These are phyloP conservation scores for Omphalea diandra DNA, from an alignment of 441 rosid species.

Conservation along the genomic window DNA sequence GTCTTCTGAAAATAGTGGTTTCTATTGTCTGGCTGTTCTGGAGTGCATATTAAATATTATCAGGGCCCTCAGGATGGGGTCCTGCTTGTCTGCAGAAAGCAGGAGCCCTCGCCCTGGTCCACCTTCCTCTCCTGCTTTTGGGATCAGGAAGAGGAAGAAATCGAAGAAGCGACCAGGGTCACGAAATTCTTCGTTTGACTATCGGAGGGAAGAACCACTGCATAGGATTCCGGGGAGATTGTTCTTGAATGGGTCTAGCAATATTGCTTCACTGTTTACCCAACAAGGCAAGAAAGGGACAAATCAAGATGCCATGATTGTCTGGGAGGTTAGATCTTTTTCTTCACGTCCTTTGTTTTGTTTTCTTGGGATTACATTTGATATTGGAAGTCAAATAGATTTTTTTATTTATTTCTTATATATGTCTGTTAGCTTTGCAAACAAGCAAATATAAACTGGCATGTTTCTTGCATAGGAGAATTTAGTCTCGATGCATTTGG, in stretches of 20 bases:
- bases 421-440: constrained; percentile 16
- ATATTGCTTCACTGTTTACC: constrained; percentile 77
- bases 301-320: constrained; percentile 99
- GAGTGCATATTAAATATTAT: constrained; percentile 85
- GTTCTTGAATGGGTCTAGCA: constrained; percentile 80
- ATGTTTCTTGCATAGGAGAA: constrained; percentile 5
- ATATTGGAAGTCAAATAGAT: constrained; percentile 2
- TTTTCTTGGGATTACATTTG: constrained; percentile 1
- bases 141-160: constrained; percentile 70
- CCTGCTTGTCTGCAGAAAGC: constrained; percentile 95
- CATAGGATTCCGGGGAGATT: constrained; percentile 80
- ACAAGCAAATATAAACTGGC: constrained; percentile 2
- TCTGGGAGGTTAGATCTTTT: constrained; percentile 90
- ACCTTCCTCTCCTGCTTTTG: constrained; percentile 69
- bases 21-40: constrained; percentile 76
- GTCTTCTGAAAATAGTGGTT: constrained; percentile 53
- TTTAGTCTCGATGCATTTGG: not conserved
- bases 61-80: constrained; percentile 99
- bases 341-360: constrained; percentile 5
- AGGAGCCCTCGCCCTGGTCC: constrained; percentile 85
- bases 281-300: constrained; percentile 97
- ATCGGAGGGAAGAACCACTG: constrained; percentile 61
- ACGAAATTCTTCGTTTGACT: constrained; percentile 64
- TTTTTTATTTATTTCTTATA: constrained; percentile 4
- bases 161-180: constrained; percentile 62